Percentiles rank a stretch among this genome's conserved stretches.
Evolutionary conservation across 345 rosid genomes (phyloP).

Genomic region (Leavenworthia alabamica): DNA sequence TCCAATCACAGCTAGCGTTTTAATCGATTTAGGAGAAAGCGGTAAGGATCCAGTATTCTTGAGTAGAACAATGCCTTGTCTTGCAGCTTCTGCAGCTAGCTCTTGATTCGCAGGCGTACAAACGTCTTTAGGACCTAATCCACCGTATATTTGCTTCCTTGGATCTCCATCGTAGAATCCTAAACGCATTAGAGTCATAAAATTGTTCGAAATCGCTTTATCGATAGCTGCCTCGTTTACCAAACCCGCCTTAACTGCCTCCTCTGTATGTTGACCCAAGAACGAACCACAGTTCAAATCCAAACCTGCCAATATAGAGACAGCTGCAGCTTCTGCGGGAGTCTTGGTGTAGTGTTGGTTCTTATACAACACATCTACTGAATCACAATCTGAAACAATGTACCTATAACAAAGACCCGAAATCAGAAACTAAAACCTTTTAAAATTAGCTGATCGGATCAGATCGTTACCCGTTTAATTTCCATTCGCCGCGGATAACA

Average conservation of each 20-base stretch:
- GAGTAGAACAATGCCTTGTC: constrained; percentile 90
- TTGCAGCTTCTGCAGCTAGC: constrained; percentile 78
- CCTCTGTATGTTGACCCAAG: constrained; percentile 68
- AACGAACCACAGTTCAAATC: constrained; percentile 83
- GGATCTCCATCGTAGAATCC: constrained; percentile 97
- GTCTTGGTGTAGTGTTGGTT: constrained; percentile 76
- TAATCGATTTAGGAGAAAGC: constrained; percentile 47
- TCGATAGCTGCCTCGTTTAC: constrained; percentile 48
- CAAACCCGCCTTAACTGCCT: constrained; percentile 64
- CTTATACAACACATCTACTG: constrained; percentile 55
- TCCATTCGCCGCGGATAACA: constrained; percentile 77
- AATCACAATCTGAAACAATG: constrained; percentile 87
- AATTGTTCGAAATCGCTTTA: constrained; percentile 70
- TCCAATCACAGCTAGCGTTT: constrained; percentile 76
- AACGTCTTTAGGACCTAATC: constrained; percentile 73
- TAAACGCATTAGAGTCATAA: constrained; percentile 73
- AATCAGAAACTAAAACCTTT: not conserved
- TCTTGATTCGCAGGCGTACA: constrained; percentile 67
- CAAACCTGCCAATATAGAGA: constrained; percentile 62
- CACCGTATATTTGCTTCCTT: constrained; percentile 59
- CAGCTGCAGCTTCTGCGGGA: constrained; percentile 87
- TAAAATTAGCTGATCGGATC: not conserved
- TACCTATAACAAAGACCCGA: constrained; percentile 40
- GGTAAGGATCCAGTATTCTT: constrained; percentile 70
- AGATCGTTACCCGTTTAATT: constrained; percentile 59